These are phyloP conservation scores for Gastrolobium villosum DNA, from an alignment of 306 rosid species.

Conservation along the genomic window DNA sequence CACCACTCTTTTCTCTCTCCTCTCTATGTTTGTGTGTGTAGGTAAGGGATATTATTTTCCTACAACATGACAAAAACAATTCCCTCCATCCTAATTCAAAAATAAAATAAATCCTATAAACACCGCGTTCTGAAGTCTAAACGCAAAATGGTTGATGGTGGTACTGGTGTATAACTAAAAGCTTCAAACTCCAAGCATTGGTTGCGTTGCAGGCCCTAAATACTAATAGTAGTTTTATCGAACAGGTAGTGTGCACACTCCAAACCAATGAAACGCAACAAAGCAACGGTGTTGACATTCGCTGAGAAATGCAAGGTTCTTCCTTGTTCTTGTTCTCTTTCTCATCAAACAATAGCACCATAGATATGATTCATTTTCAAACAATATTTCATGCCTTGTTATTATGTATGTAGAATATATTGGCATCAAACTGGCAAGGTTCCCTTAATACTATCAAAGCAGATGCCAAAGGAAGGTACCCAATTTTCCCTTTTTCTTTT, in stretches of 20 bases:
- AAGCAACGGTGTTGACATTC: slow-evolving; percentile 66
- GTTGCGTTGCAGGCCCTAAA: slow-evolving; percentile 7
- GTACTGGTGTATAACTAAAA: no score
- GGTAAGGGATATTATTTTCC: no score
- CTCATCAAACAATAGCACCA: neutral
- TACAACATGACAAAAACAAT: no score
- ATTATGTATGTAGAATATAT: slow-evolving; percentile 68
- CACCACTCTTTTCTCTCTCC: no score
- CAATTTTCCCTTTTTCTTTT: neutral
- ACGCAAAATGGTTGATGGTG: no score
- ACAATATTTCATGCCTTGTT: slow-evolving; percentile 15
- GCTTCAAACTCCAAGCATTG: neutral
- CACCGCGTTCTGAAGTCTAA: no score
- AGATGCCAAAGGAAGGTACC: slow-evolving; percentile 91
- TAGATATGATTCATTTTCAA: slow-evolving; percentile 26
- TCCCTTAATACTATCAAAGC: slow-evolving; percentile 84
- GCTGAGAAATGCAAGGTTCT: slow-evolving; percentile 89
- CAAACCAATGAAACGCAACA: slow-evolving; percentile 61
- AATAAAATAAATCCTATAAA: no score
- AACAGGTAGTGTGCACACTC: slow-evolving; percentile 58
- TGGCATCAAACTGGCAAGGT: slow-evolving; percentile 91
- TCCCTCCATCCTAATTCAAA: no score
- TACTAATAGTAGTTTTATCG: slow-evolving; percentile 42
- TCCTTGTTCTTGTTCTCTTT: slow-evolving; percentile 36
- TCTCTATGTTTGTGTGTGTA: no score